Evolutionary conservation across 1,284 basidiomycete genomes (phyloP).

Genomic region (Microbotryum saponariae): DNA sequence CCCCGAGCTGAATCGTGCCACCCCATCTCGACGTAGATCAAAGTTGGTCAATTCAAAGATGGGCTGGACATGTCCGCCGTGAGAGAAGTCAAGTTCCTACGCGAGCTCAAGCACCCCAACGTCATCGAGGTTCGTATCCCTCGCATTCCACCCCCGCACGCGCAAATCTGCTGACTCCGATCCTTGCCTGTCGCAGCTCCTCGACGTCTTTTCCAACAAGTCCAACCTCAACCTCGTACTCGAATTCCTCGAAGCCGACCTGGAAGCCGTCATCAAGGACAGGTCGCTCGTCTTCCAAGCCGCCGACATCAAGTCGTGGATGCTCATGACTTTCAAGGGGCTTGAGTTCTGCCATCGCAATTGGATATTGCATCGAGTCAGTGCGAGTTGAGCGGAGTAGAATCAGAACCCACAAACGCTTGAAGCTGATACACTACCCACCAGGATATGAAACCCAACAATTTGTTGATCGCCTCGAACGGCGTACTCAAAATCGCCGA

Average conservation of each 20-base stretch:
- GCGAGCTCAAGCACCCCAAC: constrained; percentile 89
- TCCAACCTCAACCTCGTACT: constrained; percentile 94
- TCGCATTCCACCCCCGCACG: neutral
- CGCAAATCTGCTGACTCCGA: neutral
- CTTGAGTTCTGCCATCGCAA: constrained; percentile 95
- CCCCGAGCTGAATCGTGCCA: neutral
- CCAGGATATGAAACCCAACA: constrained; percentile 97
- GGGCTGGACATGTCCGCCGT: constrained; percentile 98
- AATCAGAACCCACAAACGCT: neutral
- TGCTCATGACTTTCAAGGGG: constrained; percentile 94
- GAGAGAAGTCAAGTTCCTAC: constrained; percentile 93
- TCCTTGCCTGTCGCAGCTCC: constrained; percentile 52
- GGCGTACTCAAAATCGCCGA: constrained; percentile 96
- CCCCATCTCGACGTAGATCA: constrained; percentile 50
- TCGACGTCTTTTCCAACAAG: constrained; percentile 95
- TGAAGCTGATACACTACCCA: too few relatives aligned
- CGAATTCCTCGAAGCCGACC: constrained; percentile 94
- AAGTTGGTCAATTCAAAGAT: constrained; percentile 93
- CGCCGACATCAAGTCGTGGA: constrained; percentile 97
- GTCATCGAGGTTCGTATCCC: constrained; percentile 66
- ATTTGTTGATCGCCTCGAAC: constrained; percentile 82
- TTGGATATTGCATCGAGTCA: constrained; percentile 83
- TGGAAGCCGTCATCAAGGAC: constrained; percentile 96
- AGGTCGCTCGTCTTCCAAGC: constrained; percentile 81
- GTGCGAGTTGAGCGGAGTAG: neutral